Base-by-base conservation (phyloP, 2,329 filamentous ascomycete species). In the Aspergillus uvarum region DNA sequence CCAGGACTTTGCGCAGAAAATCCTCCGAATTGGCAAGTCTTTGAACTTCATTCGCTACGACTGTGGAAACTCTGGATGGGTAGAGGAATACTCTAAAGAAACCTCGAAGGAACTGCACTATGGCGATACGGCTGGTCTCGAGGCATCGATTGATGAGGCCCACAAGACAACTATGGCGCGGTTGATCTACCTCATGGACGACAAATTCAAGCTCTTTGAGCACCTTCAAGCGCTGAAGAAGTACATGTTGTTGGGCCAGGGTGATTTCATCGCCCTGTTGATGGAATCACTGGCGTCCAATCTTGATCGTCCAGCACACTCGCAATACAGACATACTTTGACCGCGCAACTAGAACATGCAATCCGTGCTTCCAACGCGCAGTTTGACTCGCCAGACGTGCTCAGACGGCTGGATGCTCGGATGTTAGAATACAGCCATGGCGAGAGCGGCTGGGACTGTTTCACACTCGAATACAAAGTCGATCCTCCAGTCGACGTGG, bases 391-490 rank as follows among this genome's bases (percentile, higher is more conserved):
- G 4, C 86, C 91, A 1, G 96, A 99, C 72, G 93, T 99, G 5
- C 85, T 99, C 29, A 87, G 92, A 5, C 87, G 95, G 11, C 84
- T 99, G 3, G 95, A 99, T 76, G 94, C 95, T n/a, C 90, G 96
- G 63, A 98, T 99, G 94, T 84, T 99, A 47, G 94, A 98, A 77
- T 84, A 98, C 5, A 96, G 90, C 8, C 93, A 97, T 69, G 95
- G 95, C 54, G 95, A 99, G 70, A 98, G 97, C 56, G 95, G 95
- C 53, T 99, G 95, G 95, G 95, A 99, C 72, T 96, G 96, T 72
- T 99, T 99, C 77, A 99, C 95, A 0, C 86, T 99, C 8, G 96
- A 99, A 74, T 99, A 99, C 79, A 97, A 98, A 75, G 95, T 99
- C 67, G 93, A 96, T 73, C 90, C 94, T 2, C 95, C 95, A 0